phyloP scores from a whole-genome alignment of 345 rosid species.

The Durio zibethinus region DNA sequence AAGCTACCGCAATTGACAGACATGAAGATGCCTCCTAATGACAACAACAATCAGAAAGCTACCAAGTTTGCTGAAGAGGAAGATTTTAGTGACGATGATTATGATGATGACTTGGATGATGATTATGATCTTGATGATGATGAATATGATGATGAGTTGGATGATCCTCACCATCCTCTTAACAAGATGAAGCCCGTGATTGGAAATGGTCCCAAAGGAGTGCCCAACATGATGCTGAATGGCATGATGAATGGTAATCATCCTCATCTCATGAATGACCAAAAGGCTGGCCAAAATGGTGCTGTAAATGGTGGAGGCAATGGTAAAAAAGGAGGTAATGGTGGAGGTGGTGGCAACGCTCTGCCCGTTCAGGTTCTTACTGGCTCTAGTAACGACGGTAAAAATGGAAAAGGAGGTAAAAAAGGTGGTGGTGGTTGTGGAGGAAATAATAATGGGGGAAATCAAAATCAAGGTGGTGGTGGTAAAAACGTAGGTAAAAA shows the following conservation, averaged over 20 bases:
- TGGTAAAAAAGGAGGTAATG: conserved; percentile 51
- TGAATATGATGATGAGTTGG: conserved; percentile 37
- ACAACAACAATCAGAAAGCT: conserved; percentile 45
- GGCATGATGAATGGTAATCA: conserved; percentile 42
- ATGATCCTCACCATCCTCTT: conserved; percentile 41
- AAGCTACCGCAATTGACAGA: conserved; percentile 63
- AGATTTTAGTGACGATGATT: conserved; percentile 44
- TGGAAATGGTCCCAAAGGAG: conserved; percentile 40
- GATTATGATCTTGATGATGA: conserved; percentile 47
- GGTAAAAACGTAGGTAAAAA: conserved; percentile 47
- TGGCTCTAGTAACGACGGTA: conserved; percentile 39
- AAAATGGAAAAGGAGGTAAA: conserved; percentile 46
- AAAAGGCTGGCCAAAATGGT: conserved; percentile 43
- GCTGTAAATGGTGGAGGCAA: conserved; percentile 31
- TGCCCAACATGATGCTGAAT: conserved; percentile 41
- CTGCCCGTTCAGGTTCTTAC: conserved; percentile 38
- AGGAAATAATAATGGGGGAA: conserved; percentile 38
- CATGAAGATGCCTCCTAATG: conserved; percentile 43
- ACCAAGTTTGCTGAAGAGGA: conserved; percentile 60
- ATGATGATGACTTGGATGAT: conserved; percentile 43
- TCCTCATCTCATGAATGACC: conserved; percentile 56
- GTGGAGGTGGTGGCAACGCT: conserved; percentile 35
- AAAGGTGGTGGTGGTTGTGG: conserved; percentile 44
- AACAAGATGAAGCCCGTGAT: conserved; percentile 52
- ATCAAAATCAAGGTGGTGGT: conserved; percentile 43